Percentiles rank a stretch among this genome's conserved stretches.
These are phyloP conservation scores for Syncephalastrum racemosum DNA, from an alignment of 371 early-diverging fungal genomes.

Conservation along the genomic window DNA sequence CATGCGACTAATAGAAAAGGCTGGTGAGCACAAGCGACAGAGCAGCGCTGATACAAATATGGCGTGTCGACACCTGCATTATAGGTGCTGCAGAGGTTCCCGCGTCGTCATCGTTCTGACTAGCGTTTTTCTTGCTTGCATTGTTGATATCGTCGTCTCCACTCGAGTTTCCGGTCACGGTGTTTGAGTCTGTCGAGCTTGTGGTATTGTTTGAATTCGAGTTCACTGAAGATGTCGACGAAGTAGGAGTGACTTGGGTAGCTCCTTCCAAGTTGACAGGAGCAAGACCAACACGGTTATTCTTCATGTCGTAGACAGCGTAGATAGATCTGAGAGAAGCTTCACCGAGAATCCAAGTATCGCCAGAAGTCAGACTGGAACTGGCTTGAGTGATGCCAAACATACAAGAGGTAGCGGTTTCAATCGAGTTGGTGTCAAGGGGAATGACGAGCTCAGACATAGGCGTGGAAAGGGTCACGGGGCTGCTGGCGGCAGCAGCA, in stretches of 20 bases:
- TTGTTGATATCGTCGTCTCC: neutral
- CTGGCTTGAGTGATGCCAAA: constrained; percentile 26
- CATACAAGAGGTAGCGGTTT: constrained; percentile 24
- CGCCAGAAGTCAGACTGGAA: neutral
- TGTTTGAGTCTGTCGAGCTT: neutral
- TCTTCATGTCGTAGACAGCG: constrained; percentile 27
- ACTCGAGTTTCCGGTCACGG: constrained; percentile 1
- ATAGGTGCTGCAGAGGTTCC: neutral
- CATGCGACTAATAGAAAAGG: neutral
- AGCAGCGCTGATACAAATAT: neutral
- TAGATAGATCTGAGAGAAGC: constrained; percentile 29
- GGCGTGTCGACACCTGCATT: neutral
- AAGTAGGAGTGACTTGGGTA: neutral
- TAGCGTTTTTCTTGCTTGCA: constrained; percentile 1
- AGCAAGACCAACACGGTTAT: constrained; percentile 29
- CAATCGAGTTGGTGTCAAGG: constrained; percentile 18
- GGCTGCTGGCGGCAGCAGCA: neutral
- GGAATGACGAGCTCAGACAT: constrained; percentile 26
- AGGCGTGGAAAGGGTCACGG: constrained; percentile 24
- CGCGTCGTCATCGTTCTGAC: too few species aligned
- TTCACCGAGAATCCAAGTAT: constrained; percentile 33
- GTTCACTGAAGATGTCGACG: constrained; percentile 1
- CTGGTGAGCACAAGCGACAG: neutral
- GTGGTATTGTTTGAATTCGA: neutral
- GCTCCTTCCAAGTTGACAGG: constrained; percentile 8